Base-by-base conservation (phyloP, 2,329 filamentous ascomycete genomes). In the Pseudocercospora musae region DNA sequence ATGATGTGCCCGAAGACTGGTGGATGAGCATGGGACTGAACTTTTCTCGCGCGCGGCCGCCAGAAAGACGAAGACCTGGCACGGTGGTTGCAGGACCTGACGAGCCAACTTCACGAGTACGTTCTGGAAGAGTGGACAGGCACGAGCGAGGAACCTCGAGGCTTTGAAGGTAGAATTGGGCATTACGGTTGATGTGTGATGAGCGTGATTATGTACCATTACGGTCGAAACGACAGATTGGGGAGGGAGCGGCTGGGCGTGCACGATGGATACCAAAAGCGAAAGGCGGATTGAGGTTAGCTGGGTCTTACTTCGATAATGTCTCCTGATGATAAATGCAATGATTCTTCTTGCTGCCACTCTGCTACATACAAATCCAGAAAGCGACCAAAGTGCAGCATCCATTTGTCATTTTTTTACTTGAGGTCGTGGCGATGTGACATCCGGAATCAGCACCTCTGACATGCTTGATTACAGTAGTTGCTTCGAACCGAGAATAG, bases 1-100 rank as follows among this genome's bases (percentile, higher is more conserved):
- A 91, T 71, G 89, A 93, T 69, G 89, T 95, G 58, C 89, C 90
- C 0, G 90, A 95, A 64, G 87, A 91, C 66, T 93, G 89, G 87
- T 96, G 91, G 91, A 76, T 75, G 58, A 78, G 75, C 20, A 77
- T 80, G 18, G 79, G 79, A 11, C 66, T 81, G 60, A 73, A 71
- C 25, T 42, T 72, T 5, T 72, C 69, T 20, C 65, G 72, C 3
- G 62, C 70, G 8, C 56, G 66, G 42, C 67, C 66, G 29, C 48
- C 63, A 50, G 58, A 62, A 33, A 37, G 29, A 37, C 52, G 27
- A 40, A 18, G 52, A 54, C 52, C 52, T 6, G 52, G 52, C 31
- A 54, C 52, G 10, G 52, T 54, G 1, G 52, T 54, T 20, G 52
- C 52, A 21, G 52, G 52, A 6, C 52, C 52, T 18, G 52, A 54